Conservation (phyloP, 2,329 filamentous ascomycete genomes). For the Aspergillus hiratsukae region DNA sequence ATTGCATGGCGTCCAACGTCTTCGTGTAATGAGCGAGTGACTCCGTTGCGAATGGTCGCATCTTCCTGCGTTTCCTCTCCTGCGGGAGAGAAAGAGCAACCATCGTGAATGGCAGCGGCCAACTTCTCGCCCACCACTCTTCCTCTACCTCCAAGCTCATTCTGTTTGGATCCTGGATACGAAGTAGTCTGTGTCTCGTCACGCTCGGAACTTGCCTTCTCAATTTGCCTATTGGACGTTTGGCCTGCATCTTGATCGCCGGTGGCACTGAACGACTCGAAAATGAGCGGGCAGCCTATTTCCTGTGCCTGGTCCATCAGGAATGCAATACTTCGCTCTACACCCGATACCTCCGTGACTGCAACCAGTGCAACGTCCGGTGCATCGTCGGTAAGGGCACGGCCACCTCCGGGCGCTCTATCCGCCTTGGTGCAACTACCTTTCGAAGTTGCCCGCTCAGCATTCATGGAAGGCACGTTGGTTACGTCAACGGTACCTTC, state of each 20-base stretch:
- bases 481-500: not conserved
- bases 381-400: not conserved
- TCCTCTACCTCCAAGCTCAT: slow-evolving; percentile 16
- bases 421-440: not conserved
- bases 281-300: not conserved
- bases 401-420: not conserved
- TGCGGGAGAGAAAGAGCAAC: not conserved
- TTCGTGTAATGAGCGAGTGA: not conserved
- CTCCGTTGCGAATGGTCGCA: not conserved
- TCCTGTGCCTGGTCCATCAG: not conserved
- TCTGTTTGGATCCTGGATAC: not conserved
- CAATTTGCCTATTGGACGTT: not conserved
- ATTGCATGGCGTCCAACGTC: not conserved
- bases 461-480: not conserved
- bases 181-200: not conserved
- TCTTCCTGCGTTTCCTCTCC: not conserved
- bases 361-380: not conserved
- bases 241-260: not conserved
- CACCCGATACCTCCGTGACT: not conserved
- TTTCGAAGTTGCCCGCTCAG: not conserved
- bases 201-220: not conserved
- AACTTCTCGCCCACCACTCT: slow-evolving; percentile 20
- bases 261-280: not conserved
- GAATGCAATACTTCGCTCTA: not conserved
- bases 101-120: slow-evolving; percentile 15